Evolutionary conservation across 164 flowering plant species (phyloP).

Genomic region (Vitis vinifera): ASM3070453v1 NC_081819.1:16252001-16252500

Average conservation of each 20-base stretch:
- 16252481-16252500: too few species aligned
- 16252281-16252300: constrained; percentile 99
- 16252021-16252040: constrained; percentile 79
- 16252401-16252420: constrained; percentile 12
- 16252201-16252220: constrained; percentile 33
- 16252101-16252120: constrained; percentile 27
- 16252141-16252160: constrained; percentile 10
- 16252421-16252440: constrained; percentile 12
- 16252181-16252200: constrained; percentile 48
- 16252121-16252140: constrained; percentile 31
- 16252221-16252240: constrained; percentile 42
- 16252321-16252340: not conserved
- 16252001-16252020: not conserved
- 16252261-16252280: constrained; percentile 76
- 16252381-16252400: not conserved
- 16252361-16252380: not conserved
- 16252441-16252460: constrained; percentile 5
- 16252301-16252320: constrained; percentile 33
- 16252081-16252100: constrained; percentile 85
- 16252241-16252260: constrained; percentile 68
- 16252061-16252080: constrained; percentile 56
- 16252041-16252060: constrained; percentile 61
- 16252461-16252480: not conserved
- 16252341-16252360: constrained; percentile 2
- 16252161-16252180: constrained; percentile 37